Conservation (phyloP, 2,329 filamentous ascomycete genomes). For the Pestalotiopsis sp. region DNA sequence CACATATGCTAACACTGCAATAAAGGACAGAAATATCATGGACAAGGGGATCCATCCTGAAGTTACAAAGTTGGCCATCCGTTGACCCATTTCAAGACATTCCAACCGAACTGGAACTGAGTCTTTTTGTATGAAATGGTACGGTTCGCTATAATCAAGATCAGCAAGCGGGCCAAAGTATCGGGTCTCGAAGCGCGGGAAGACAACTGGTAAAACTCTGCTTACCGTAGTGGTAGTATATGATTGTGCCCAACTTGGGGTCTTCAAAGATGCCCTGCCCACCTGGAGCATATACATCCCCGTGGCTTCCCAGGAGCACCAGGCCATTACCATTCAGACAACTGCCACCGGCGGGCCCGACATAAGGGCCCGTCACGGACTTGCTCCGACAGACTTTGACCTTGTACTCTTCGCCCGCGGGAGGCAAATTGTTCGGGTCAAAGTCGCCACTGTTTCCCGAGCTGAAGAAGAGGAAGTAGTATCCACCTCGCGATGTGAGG, state of each 20-base stretch:
- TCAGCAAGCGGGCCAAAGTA: not conserved
- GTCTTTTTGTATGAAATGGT: not conserved
- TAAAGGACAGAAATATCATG: too few relatives aligned
- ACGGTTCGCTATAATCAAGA: not conserved
- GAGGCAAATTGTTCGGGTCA: slow-evolving; percentile 45
- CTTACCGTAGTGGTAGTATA: slow-evolving; percentile 8
- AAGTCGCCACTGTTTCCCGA: slow-evolving; percentile 61
- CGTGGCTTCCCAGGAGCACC: slow-evolving; percentile 61
- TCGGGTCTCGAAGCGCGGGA: not conserved
- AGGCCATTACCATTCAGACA: slow-evolving; percentile 53
- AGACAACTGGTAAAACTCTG: not conserved
- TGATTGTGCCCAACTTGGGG: slow-evolving; percentile 17
- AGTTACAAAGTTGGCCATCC: slow-evolving; percentile 3
- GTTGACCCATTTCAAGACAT: not conserved
- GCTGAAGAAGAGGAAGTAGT: slow-evolving; percentile 66
- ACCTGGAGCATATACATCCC: slow-evolving; percentile 65
- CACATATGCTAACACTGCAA: too few relatives aligned
- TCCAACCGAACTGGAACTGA: not conserved
- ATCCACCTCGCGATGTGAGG: slow-evolving; percentile 55
- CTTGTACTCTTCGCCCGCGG: slow-evolving; percentile 60
- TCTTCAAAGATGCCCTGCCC: slow-evolving; percentile 52
- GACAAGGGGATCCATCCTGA: too few relatives aligned
- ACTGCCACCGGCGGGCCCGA: slow-evolving; percentile 24
- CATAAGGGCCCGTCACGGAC: slow-evolving; percentile 51
- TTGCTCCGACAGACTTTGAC: slow-evolving; percentile 62